phyloP scores from a whole-genome alignment of 805 yeast genomes.

The Metschnikowia santaceciliae region DNA sequence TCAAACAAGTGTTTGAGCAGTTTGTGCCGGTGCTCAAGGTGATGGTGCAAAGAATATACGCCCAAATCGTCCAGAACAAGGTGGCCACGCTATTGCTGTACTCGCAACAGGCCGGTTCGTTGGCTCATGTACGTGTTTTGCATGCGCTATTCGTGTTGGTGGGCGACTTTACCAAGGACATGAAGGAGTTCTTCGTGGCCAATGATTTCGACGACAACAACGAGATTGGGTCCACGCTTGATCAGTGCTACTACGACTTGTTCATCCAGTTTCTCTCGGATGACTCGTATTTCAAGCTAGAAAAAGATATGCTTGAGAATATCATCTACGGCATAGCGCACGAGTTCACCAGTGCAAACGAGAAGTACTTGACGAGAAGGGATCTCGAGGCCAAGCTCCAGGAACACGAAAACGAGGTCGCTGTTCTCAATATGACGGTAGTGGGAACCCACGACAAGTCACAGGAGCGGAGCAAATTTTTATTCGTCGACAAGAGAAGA shows the following conservation, averaged over 20 bases:
- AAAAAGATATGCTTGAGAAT: conserved; percentile 63
- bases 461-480: conserved; percentile 28
- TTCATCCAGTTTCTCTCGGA: conserved; percentile 68
- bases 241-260: conserved; percentile 67
- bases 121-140: conserved; percentile 73
- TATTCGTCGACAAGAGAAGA: conserved; percentile 39
- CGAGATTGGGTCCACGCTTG: conserved; percentile 50
- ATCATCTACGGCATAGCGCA: conserved; percentile 44
- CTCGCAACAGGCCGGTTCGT: conserved; percentile 57
- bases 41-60: conserved; percentile 72
- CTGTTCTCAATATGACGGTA: conserved; percentile 19
- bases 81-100: conserved; percentile 56
- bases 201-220: conserved; percentile 46
- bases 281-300: conserved; percentile 64
- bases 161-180: conserved; percentile 56
- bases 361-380: conserved; percentile 32
- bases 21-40: conserved; percentile 65
- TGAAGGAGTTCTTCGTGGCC: conserved; percentile 55
- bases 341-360: conserved; percentile 39
- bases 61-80: conserved; percentile 60
- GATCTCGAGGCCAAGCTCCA: conserved; percentile 34
- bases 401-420: conserved; percentile 26
- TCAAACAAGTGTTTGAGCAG: conserved; percentile 67
- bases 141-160: conserved; percentile 61
- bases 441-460: conserved; percentile 13